Conservation (phyloP, 805 yeast species). For the Candida endomychidarum region DNA sequence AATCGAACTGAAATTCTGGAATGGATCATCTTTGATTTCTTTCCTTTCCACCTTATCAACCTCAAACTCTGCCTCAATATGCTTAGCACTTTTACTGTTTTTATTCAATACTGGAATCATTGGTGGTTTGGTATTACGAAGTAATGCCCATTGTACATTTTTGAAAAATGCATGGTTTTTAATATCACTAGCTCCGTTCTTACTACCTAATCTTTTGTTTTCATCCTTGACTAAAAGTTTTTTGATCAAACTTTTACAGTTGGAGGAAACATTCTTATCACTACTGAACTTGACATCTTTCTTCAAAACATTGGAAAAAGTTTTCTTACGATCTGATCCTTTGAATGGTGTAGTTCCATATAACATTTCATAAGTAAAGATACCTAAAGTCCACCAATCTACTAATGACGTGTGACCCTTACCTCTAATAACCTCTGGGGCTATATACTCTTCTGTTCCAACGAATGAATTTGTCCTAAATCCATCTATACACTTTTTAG, state of each 20-base stretch:
- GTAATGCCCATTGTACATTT: constrained; percentile 89
- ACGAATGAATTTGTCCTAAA: constrained; percentile 97
- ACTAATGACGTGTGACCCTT: constrained; percentile 98
- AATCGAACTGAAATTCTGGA: constrained; percentile 80
- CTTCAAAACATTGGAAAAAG: constrained; percentile 84
- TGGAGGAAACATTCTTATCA: constrained; percentile 57
- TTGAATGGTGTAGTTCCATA: constrained; percentile 96
- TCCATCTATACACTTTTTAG: constrained; percentile 93
- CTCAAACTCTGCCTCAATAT: constrained; percentile 19
- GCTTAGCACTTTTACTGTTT: constrained; percentile 17
- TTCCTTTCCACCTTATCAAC: constrained; percentile 13
- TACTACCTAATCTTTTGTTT: constrained; percentile 81
- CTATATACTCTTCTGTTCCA: constrained; percentile 98
- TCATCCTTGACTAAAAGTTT: constrained; percentile 89
- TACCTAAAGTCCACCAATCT: constrained; percentile 99
- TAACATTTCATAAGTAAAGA: constrained; percentile 88
- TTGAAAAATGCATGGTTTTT: constrained; percentile 91
- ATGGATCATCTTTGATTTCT: constrained; percentile 57
- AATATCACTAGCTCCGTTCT: constrained; percentile 92
- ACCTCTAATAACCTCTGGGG: constrained; percentile 97
- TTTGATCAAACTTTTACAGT: constrained; percentile 75
- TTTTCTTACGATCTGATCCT: constrained; percentile 83
- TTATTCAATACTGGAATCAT: constrained; percentile 78
- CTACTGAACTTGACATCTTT: constrained; percentile 82
- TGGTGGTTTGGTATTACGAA: constrained; percentile 92